Percentiles rank a stretch among this genome's conserved stretches.
Evolutionary conservation across 768 basidiomycete species (phyloP).

Genomic region (Coprinellus micaceus): DNA sequence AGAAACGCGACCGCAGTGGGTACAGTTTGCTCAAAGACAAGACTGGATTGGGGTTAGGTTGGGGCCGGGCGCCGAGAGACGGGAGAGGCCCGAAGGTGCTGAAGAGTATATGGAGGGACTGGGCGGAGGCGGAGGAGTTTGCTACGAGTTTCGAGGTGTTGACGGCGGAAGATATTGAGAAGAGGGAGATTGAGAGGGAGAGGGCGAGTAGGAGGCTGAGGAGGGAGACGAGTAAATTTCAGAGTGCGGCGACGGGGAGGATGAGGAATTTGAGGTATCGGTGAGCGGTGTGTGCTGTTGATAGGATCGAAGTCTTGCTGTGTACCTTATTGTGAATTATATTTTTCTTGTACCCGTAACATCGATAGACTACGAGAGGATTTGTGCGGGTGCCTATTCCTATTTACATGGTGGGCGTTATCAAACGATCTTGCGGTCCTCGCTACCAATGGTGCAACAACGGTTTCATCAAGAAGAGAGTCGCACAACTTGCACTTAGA

Average conservation of each 20-base stretch:
- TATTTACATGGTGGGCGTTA: too few relatives aligned
- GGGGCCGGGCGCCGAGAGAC: constrained; percentile 73
- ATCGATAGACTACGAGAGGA: too few relatives aligned
- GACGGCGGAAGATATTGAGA: constrained; percentile 87
- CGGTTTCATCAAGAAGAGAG: too few relatives aligned
- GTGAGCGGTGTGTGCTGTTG: too few relatives aligned
- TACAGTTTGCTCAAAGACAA: constrained; percentile 69
- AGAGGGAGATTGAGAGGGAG: constrained; percentile 84
- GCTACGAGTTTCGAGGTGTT: constrained; percentile 84
- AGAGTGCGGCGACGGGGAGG: constrained; percentile 11
- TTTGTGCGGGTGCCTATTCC: too few relatives aligned
- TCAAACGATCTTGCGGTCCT: too few relatives aligned
- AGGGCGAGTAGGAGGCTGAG: constrained; percentile 59
- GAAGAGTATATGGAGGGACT: constrained; percentile 92
- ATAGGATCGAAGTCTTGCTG: too few relatives aligned
- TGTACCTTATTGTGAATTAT: too few relatives aligned
- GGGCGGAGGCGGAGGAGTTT: constrained; percentile 89
- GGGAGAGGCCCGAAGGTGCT: constrained; percentile 78
- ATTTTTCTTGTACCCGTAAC: too few relatives aligned
- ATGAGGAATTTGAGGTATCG: constrained; percentile 13
- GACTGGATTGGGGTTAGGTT: constrained; percentile 74
- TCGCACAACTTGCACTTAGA: too few relatives aligned
- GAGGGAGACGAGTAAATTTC: constrained; percentile 13
- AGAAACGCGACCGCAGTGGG: constrained; percentile 46
- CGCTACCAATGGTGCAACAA: too few relatives aligned